These are phyloP conservation scores for Neurospora sp. DNA, from an alignment of 495 filamentous ascomycete species.

Conservation along the genomic window DNA sequence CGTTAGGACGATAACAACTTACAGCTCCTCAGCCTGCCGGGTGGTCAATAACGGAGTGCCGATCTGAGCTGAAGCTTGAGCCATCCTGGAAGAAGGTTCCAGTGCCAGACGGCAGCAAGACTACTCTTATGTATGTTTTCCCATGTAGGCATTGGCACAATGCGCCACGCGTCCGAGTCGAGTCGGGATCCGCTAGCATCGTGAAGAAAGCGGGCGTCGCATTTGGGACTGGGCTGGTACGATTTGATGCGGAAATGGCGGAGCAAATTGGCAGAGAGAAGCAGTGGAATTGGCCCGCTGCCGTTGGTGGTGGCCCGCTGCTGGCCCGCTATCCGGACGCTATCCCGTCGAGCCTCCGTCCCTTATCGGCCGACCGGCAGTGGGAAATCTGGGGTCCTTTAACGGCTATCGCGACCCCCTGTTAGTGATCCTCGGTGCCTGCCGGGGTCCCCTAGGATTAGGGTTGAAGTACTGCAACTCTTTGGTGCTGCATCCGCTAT, in stretches of 20 bases:
- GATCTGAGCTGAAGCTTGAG: background rate
- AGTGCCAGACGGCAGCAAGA: background rate
- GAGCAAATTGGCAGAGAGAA: background rate
- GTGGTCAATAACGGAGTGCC: constrained; percentile 38
- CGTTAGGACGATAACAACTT: constrained; percentile 23
- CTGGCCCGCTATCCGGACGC: background rate
- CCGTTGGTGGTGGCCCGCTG: background rate
- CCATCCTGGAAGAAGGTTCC: background rate
- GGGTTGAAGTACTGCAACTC: background rate
- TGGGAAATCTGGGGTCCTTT: background rate
- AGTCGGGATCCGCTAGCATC: background rate
- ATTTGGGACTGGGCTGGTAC: background rate
- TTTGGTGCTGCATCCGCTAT: background rate
- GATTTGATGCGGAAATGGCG: background rate
- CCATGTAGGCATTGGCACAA: background rate
- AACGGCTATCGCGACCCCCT: background rate
- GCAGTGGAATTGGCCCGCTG: background rate
- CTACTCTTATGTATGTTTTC: background rate
- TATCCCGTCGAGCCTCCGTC: background rate
- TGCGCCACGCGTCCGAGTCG: background rate
- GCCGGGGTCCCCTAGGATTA: background rate
- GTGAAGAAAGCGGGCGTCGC: background rate
- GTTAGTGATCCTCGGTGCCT: background rate
- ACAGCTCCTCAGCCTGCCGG: constrained; percentile 80
- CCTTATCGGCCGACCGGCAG: background rate